Base-by-base conservation (phyloP, 2,329 filamentous ascomycete genomes). In the Cryphonectria parasitica region DNA sequence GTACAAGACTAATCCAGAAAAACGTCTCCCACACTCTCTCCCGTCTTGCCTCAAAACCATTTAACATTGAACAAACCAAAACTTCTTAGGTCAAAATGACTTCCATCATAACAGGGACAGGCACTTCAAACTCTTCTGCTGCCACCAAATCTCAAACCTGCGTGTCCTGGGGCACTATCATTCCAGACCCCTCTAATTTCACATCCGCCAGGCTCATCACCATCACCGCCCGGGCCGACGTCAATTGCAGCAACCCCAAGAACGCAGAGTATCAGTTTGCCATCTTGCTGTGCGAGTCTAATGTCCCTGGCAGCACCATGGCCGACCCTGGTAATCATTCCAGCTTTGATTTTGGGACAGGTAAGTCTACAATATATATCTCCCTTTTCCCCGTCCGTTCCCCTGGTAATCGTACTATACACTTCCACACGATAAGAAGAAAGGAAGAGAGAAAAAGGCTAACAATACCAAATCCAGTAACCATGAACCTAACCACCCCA, bases 91-190 rank as follows among this genome's bases (percentile, higher is more conserved):
- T 39, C 31, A 19, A 61, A 10, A 61, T 61, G 58, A 25, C 17
- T 31, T 39, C 11, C 34, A 3, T 19, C 1, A 25, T 17, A 10
- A n/a, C 61, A 15, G n/a, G 11, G 17, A 64, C 13, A 31, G 5
- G 45, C 2, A 1, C 17, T 41, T 17, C 62, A 49, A 28, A 4
- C 41, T 34, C 25, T 2, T 22, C 5, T 0, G 19, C 25, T 13
- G n/a, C 28, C 25, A 64, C 3, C n/a, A n/a, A 52, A 6, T 1
- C 22, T n/a, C 19, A n/a, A 17, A 34, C 63, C 8, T 64, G 63
- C 28, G 43, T 64, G 10, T 49, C 41, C 63, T 64, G 63, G 63
- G 43, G 63, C 8, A 11, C 43, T n/a, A 34, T 64, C 17, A 19
- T 28, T 13, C 63, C 63, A 3, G 17, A 64, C 63, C 3, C 63